Evolutionary conservation across 2,329 filamentous ascomycete species (phyloP), one percentile per base, ranked within the genome.

Genomic region (Penicillium decumbens): DNA sequence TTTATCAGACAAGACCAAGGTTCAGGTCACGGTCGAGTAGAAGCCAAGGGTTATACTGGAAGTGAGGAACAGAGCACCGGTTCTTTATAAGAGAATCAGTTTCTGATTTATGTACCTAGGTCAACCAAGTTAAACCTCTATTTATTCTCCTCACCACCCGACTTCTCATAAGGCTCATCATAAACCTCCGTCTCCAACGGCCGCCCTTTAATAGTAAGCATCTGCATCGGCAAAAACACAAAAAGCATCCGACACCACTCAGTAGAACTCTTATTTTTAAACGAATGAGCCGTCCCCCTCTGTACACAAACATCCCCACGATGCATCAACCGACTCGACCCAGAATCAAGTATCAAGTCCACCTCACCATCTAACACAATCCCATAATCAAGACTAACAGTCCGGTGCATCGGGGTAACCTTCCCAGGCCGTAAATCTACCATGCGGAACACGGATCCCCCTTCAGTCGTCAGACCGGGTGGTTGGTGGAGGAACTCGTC

Each of bases 171-270:
- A 2, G 44, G 50, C 32, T 61, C 60, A 45, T 62, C 56, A 47
- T 68, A 66, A 24, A 65, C 55, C 42, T 66, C 65, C 15, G 80
- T 77, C 24, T 78, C 75, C 61, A 85, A 62, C 59, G 83, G 80
- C 55, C 75, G 74, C 13, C 65, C 68, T 9, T 83, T 69, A 40
- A 76, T 70, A 2, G 32, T 57, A 42, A 67, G 25, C 32, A 57
- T 57, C 24, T 61, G 43, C 53, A 66, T 65, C 6, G 64, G 64
- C 47, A 66, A 39, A 51, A 63, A 67, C 1, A 66, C 60, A 62
- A 67, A 66, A 12, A 67, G n/a, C 55, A 67, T 40, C 8, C 65
- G 62, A 40, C 58, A 62, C 65, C 65, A 67, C 18, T 60, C 53
- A 12, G 55, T 46, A 4, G 46, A 18, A 47, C 60, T 65, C 4